phyloP scores from a whole-genome alignment of 176 grass and related monocot species.

The Carex littledalei region DNA sequence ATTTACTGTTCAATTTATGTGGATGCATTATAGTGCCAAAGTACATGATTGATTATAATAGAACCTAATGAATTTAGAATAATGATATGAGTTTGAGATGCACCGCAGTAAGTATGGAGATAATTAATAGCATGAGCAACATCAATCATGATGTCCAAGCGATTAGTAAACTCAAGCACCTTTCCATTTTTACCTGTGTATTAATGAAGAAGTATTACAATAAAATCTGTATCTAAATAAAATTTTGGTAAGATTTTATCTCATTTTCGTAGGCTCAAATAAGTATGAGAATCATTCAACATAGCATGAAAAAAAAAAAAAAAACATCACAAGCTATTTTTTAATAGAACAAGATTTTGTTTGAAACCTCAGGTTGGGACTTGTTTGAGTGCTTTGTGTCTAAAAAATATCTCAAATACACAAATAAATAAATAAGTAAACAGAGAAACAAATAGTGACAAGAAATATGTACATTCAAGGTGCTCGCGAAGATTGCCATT shows the following conservation, averaged over 20 bases:
- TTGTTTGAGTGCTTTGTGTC: not conserved
- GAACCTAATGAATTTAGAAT: not conserved
- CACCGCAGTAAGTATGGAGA: conserved; percentile 95
- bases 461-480: conserved; percentile 58
- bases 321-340: not conserved
- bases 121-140: conserved; percentile 95
- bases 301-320: not conserved
- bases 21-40: not conserved
- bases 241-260: not conserved
- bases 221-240: not conserved
- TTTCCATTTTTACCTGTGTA: conserved; percentile 60
- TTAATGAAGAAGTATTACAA: not conserved
- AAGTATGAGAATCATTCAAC: not conserved
- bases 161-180: conserved; percentile 39
- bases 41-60: not conserved
- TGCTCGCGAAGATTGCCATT: conserved; percentile 91
- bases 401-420: not conserved
- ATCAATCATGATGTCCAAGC: conserved; percentile 83
- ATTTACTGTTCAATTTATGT: not conserved
- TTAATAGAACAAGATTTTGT: not conserved
- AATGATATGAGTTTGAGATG: not conserved
- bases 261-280: not conserved
- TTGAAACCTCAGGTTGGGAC: not conserved
- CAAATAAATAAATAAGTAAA: not conserved
- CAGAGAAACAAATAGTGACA: not conserved